A percentile compares a stretch with the other conserved stretches of the same genome.
These are phyloP conservation scores for Fraxinus dipetala DNA, from an alignment of 305 asterid genomes.

Conservation along the genomic window DNA sequence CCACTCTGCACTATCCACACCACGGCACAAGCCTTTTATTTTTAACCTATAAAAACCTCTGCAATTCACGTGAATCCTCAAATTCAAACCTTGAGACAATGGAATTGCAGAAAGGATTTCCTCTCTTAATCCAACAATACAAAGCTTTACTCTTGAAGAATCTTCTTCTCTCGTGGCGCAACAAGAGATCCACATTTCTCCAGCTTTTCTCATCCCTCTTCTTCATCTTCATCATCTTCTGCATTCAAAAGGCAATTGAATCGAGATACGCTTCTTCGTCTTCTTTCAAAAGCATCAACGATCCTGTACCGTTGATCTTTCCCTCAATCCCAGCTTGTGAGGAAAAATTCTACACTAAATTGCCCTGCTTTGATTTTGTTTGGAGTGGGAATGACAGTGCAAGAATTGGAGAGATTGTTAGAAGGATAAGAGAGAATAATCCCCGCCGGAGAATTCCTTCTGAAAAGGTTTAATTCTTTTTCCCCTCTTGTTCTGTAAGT, in stretches of 20 bases:
- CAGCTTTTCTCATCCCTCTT: conserved; percentile 71
- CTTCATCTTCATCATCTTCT: conserved; percentile 66
- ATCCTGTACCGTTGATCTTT: conserved; percentile 51
- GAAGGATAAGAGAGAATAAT: conserved; percentile 55
- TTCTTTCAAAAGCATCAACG: conserved; percentile 31
- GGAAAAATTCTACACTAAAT: conserved; percentile 46
- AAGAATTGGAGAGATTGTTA: conserved; percentile 46
- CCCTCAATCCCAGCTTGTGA: conserved; percentile 75
- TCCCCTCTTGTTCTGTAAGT: background rate
- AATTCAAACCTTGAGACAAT: conserved; percentile 6
- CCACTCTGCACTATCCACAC: background rate
- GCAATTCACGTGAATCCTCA: background rate
- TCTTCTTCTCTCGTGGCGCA: conserved; percentile 59
- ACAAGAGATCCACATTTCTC: conserved; percentile 63
- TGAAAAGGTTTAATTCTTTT: conserved; percentile 37
- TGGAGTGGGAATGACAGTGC: conserved; percentile 70
- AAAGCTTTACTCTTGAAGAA: conserved; percentile 54
- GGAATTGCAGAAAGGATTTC: conserved; percentile 59
- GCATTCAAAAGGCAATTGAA: conserved; percentile 58
- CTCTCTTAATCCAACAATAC: conserved; percentile 58
- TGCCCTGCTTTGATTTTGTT: conserved; percentile 72
- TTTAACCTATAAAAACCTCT: conserved; percentile 11
- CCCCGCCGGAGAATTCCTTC: conserved; percentile 64
- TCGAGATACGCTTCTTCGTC: conserved; percentile 53
- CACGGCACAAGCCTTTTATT: background rate